Base-by-base conservation (phyloP, 306 rosid genomes). In the Luffa acutangula region DNA sequence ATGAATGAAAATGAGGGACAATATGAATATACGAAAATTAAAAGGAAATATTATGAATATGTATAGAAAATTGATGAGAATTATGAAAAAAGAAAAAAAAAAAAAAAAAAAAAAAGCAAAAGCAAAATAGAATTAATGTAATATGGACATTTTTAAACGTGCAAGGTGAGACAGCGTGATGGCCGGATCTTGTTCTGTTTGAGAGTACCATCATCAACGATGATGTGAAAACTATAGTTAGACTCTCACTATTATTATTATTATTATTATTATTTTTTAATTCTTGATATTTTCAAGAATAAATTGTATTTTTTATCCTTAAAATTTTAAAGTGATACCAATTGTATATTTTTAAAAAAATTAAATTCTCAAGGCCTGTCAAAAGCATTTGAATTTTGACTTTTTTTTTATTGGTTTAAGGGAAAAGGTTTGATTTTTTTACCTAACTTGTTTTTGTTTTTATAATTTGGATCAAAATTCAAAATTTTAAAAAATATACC, bases 151-250 rank as follows among this genome's bases (percentile, higher is more conserved):
- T 70, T 70, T 20, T 21, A 45, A 70, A 70, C 76, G 76, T 70
- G 76, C n/a, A 33, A 66, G 51, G 39, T 21, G 56, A 42, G 53
- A 70, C 36, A 39, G 76, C 76, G 76, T 45, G 56, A 70, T 45
- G 76, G 37, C 10, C 76, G 76, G 76, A 70, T 70, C 76, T 18
- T 70, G 76, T 65, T 65, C 48, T 48, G 48, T 20, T 45, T n/a
- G 39, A 42, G 10, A 21, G 18, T 70, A 2, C 74, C 34, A 46
- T 70, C 18, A 45, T 70, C 10, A 45, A 20, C 39, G 54, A 1
- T 45, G 37, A 70, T 17, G 56, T 45, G 33, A 66, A 66, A 66
- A 66, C 74, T 41, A 70, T 43, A 21, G 56, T 66, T 41, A 2
- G 33, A 66, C 33, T 20, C 15, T 14, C 33, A 45, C 56, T 20